These are phyloP conservation scores for Xylaria sp. DNA, from an alignment of 2,329 filamentous ascomycete genomes.

Conservation along the genomic window DNA sequence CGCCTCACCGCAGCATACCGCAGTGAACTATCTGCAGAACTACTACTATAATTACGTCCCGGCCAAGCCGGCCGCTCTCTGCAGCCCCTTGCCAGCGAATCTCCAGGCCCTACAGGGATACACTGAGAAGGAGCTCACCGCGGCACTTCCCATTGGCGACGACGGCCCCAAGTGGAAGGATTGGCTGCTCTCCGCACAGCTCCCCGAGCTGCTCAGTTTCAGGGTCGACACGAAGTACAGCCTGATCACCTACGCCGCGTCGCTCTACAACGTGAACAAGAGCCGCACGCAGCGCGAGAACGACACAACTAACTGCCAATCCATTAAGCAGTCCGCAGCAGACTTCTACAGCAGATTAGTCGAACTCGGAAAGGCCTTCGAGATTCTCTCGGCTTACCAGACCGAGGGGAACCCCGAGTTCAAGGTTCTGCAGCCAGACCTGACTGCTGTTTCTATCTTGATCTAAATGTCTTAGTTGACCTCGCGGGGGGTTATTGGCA, in stretches of 20 bases:
- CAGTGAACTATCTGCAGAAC: constrained; percentile 58
- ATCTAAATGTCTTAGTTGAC: neutral
- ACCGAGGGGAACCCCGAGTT: neutral
- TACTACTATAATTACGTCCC: constrained; percentile 56
- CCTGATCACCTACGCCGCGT: neutral
- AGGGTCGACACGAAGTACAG: neutral
- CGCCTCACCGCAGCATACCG: constrained; percentile 55
- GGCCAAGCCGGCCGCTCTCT: constrained; percentile 30
- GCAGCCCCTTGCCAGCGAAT: neutral
- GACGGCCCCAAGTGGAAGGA: constrained; percentile 43
- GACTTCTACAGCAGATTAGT: neutral
- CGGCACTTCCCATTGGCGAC: constrained; percentile 45
- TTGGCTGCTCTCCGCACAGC: constrained; percentile 52
- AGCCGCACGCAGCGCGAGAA: neutral
- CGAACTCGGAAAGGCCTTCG: neutral
- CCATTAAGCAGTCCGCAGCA: neutral
- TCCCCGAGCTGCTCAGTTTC: constrained; percentile 54
- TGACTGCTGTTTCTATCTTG: neutral
- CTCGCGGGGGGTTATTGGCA: too few species aligned
- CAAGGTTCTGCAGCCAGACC: neutral
- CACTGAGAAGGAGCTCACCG: neutral
- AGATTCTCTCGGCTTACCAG: neutral
- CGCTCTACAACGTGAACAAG: neutral
- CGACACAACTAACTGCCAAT: neutral
- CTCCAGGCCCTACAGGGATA: neutral